Base-by-base conservation (phyloP, 371 early-diverging fungal genomes). In the Sanchytrium tribonematis region DNA sequence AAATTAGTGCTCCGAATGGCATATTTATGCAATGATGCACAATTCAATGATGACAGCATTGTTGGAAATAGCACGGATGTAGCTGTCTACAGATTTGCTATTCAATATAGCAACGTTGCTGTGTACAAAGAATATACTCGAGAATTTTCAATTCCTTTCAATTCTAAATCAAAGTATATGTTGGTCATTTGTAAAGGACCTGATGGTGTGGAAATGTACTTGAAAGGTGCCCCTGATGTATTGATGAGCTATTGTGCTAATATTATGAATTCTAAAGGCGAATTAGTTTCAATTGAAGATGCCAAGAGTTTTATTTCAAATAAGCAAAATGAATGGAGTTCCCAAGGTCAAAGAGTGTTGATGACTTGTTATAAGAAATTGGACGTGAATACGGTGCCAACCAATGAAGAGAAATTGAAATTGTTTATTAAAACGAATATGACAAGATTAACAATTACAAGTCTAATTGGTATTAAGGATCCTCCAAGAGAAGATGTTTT, bases 401-500 rank as follows among this genome's bases (percentile, higher is more conserved):
- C n/a, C n/a, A n/a, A n/a, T n/a, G n/a, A n/a, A n/a, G n/a, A n/a
- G n/a, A n/a, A 30, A 16, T 28, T 30, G n/a, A n/a, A n/a, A n/a
- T n/a, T n/a, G n/a, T n/a, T n/a, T n/a, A 1, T 29, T 22, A 28
- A 68, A 17, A 29, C n/a, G 1, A 48, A 16, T 30, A 31, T 32
- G 74, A 68, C 48, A 75, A 76, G 74, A 22, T 72, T 78, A 1
- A 76, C 75, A 0, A 77, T 79, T 68, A 69, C 80, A n/a, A 79
- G 80, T 5, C 29, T 81, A 29, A 73, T 79, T 27, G 72, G 74
- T 66, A 92, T 96, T 75, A 80, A 87, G 82, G 96, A 93, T 78
- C 93, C 93, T 17, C 82, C 91, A 31, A 84, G 93, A 68, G 85
- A 86, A 65, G 91, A 87, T 71, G 94, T 93, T 1, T 83, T 83